Percentiles rank a stretch among this genome's conserved stretches.
Evolutionary conservation across 139 green algal species (phyloP).

Genomic region (Prasinococcaceae sp.): DNA sequence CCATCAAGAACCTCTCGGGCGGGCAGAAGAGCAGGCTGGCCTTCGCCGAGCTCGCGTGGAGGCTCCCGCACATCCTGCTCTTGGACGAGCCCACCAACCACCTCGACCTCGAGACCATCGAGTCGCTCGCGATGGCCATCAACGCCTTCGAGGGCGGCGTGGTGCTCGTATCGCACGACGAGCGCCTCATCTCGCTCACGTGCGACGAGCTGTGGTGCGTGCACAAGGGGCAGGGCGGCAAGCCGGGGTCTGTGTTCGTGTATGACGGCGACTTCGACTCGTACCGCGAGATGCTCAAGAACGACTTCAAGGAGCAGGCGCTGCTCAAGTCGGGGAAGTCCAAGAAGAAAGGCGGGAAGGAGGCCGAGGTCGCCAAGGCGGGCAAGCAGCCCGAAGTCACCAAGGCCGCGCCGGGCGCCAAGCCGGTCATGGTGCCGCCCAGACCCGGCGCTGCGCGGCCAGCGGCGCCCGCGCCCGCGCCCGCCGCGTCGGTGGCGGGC

Average conservation of each 20-base stretch:
- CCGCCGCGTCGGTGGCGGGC: not conserved
- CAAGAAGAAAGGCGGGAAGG: not conserved
- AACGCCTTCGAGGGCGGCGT: conserved; percentile 32
- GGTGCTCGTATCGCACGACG: conserved; percentile 34
- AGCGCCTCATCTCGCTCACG: conserved; percentile 32
- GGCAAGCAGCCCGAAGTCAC: not conserved
- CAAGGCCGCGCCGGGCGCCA: no score
- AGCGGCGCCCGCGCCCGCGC: no score
- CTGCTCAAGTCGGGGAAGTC: not conserved
- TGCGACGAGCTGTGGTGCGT: conserved; percentile 39
- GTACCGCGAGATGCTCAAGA: conserved; percentile 27
- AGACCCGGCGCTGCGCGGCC: not conserved
- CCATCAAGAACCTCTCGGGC: conserved; percentile 78
- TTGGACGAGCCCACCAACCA: conserved; percentile 43
- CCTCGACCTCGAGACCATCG: conserved; percentile 36
- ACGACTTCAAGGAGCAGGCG: conserved; percentile 22
- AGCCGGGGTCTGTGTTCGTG: conserved; percentile 20
- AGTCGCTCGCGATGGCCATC: conserved; percentile 32
- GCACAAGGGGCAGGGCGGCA: conserved; percentile 20
- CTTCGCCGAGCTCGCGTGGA: conserved; percentile 64
- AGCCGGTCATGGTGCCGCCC: no score
- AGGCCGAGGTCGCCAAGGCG: not conserved
- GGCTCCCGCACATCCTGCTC: conserved; percentile 37
- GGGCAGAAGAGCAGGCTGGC: conserved; percentile 85
- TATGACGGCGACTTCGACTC: conserved; percentile 38